Evolutionary conservation across 805 yeast genomes (phyloP).

Genomic region (Candida loeiensis): DNA sequence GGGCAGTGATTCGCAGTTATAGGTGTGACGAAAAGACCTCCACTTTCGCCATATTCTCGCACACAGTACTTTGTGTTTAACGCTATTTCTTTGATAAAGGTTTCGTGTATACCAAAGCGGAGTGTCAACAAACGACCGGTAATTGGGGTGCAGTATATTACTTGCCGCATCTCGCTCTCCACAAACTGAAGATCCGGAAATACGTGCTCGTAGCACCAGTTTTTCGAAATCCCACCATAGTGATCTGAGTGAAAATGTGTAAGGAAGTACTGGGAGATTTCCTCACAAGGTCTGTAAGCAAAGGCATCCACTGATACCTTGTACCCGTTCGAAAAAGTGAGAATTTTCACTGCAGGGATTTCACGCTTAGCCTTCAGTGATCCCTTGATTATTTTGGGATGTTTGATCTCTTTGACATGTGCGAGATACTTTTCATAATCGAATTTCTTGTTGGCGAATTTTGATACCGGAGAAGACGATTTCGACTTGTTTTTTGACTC

Average conservation of each 20-base stretch:
- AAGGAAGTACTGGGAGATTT: slow-evolving; percentile 53
- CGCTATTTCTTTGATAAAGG: slow-evolving; percentile 38
- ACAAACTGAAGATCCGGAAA: slow-evolving; percentile 24
- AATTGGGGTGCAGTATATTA: slow-evolving; percentile 67
- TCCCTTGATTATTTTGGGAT: slow-evolving; percentile 9
- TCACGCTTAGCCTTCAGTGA: slow-evolving; percentile 23
- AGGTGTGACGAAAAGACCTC: slow-evolving; percentile 51
- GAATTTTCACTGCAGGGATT: slow-evolving; percentile 54
- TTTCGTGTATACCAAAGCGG: slow-evolving; percentile 53
- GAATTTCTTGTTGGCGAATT: neutral
- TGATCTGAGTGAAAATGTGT: slow-evolving; percentile 94
- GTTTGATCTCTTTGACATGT: neutral
- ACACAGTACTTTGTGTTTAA: slow-evolving; percentile 35
- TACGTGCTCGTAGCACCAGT: slow-evolving; percentile 56
- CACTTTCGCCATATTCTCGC: slow-evolving; percentile 17
- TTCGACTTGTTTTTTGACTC: slow-evolving; percentile 10
- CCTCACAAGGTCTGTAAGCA: slow-evolving; percentile 43
- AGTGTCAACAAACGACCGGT: slow-evolving; percentile 57
- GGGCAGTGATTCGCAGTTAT: slow-evolving; percentile 96
- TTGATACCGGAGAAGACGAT: slow-evolving; percentile 2
- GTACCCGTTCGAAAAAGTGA: slow-evolving; percentile 38
- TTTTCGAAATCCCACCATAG: slow-evolving; percentile 77
- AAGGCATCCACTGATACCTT: slow-evolving; percentile 67
- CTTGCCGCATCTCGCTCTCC: slow-evolving; percentile 37
- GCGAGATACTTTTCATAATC: neutral